These are phyloP conservation scores for Boletus speciosus DNA, from an alignment of 768 basidiomycete genomes.

Conservation along the genomic window DNA sequence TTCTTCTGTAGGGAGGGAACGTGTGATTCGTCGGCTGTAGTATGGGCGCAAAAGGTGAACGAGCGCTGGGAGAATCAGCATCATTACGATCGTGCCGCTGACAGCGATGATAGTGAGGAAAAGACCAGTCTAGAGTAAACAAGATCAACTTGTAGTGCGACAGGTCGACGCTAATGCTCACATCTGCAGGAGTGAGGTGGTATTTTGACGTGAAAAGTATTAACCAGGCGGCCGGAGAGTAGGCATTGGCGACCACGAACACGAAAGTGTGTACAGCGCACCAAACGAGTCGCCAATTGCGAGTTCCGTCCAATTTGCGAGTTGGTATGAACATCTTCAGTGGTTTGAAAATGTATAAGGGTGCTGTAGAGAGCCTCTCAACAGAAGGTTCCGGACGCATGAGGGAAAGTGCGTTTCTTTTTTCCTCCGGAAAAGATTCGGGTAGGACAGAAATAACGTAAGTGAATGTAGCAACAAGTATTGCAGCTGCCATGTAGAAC, in stretches of 20 bases:
- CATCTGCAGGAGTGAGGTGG: constrained; percentile 27
- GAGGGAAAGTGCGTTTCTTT: constrained; percentile 14
- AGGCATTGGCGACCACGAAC: constrained; percentile 12
- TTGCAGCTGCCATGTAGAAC: constrained; percentile 13
- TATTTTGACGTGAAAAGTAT: constrained; percentile 26
- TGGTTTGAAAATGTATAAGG: constrained; percentile 20
- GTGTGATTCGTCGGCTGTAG: constrained; percentile 10
- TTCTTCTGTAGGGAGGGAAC: background rate
- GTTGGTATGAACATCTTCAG: constrained; percentile 23
- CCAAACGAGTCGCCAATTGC: constrained; percentile 30
- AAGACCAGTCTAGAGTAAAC: constrained; percentile 24
- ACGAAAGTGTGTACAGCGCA: constrained; percentile 29
- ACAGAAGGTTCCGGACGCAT: background rate
- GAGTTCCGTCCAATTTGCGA: constrained; percentile 13
- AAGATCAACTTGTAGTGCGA: background rate
- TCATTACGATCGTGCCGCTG: constrained; percentile 18
- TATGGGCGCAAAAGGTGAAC: constrained; percentile 27
- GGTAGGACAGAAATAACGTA: constrained; percentile 27
- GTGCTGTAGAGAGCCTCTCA: background rate
- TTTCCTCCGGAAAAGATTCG: constrained; percentile 30
- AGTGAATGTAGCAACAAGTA: constrained; percentile 17
- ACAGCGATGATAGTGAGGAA: constrained; percentile 19
- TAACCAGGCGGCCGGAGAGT: constrained; percentile 15
- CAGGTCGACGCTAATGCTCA: background rate
- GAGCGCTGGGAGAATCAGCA: constrained; percentile 19